Percentiles rank a stretch among this genome's conserved stretches.
Evolutionary conservation across 1,284 basidiomycete genomes (phyloP).

Genomic region (Papiliotrema terrestris): DNA sequence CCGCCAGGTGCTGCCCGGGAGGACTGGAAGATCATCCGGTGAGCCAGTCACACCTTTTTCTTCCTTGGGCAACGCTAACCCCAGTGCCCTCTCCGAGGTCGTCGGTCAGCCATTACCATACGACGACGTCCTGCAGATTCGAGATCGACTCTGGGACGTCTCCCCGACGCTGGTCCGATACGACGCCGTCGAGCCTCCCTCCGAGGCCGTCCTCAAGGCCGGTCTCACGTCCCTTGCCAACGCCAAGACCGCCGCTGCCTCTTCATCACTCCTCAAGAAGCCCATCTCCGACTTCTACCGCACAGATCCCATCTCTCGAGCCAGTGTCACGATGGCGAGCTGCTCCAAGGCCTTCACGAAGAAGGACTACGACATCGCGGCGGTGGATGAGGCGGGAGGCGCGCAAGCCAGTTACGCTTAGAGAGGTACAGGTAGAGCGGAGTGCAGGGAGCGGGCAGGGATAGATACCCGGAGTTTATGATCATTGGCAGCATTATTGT

Average conservation of each 20-base stretch:
- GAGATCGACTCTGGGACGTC: slow-evolving; percentile 96
- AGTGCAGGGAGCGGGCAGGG: background rate
- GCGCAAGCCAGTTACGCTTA: slow-evolving; percentile 29
- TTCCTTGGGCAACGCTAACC: too few species aligned
- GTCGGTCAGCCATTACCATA: slow-evolving; percentile 78
- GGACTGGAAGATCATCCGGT: slow-evolving; percentile 91
- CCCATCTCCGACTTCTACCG: slow-evolving; percentile 94
- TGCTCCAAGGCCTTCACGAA: slow-evolving; percentile 49
- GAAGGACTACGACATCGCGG: slow-evolving; percentile 31
- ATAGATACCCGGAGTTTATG: too few species aligned
- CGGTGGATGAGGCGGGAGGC: slow-evolving; percentile 7
- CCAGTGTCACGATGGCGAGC: slow-evolving; percentile 51
- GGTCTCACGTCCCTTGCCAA: slow-evolving; percentile 64
- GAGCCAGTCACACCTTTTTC: background rate
- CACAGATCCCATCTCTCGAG: slow-evolving; percentile 60
- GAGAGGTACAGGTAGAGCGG: background rate
- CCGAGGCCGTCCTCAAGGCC: slow-evolving; percentile 63
- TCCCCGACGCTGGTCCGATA: slow-evolving; percentile 87
- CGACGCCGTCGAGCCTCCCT: slow-evolving; percentile 77
- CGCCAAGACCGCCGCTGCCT: slow-evolving; percentile 54
- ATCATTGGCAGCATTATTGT: background rate
- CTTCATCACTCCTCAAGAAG: slow-evolving; percentile 65
- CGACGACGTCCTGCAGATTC: slow-evolving; percentile 78
- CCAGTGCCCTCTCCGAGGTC: slow-evolving; percentile 82
- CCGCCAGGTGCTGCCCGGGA: slow-evolving; percentile 92